These are phyloP conservation scores for Gnaphalium uliginosum DNA, from an alignment of 129 eudicot species.

Conservation along the genomic window DNA sequence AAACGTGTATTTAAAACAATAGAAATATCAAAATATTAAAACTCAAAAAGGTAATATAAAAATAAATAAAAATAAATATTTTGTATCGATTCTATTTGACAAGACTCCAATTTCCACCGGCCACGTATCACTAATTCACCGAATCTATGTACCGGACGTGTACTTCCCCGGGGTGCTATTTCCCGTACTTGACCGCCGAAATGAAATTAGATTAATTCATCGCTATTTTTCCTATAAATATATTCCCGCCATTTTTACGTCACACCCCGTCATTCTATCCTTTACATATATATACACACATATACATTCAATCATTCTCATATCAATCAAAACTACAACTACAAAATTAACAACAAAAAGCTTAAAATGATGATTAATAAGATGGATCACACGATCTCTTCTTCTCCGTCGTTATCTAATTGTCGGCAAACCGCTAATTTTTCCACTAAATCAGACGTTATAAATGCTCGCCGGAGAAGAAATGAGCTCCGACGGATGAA, in stretches of 20 bases:
- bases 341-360: not conserved
- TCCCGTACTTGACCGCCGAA: constrained; percentile 50
- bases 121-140: constrained; percentile 33
- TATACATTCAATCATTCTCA: not conserved
- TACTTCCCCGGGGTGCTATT: constrained; percentile 24
- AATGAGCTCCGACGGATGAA: constrained; percentile 35
- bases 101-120: constrained; percentile 23
- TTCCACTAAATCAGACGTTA: constrained; percentile 9
- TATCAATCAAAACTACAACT: not conserved
- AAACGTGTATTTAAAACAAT: not conserved
- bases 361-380: constrained; percentile 26
- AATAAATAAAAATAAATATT: not conserved
- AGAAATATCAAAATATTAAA: not conserved
- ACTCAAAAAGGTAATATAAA: not conserved
- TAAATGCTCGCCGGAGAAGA: constrained; percentile 21
- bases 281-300: not conserved
- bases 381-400: constrained; percentile 22
- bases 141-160: constrained; percentile 31
- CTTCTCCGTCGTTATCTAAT: not conserved
- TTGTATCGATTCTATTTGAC: not conserved
- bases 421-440: constrained; percentile 19
- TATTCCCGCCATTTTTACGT: constrained; percentile 17
- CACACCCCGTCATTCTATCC: not conserved
- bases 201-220: not conserved
- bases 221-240: too few relatives aligned